Percentiles rank a stretch among this genome's conserved stretches.
These are phyloP conservation scores for Leishmania turanica DNA, from an alignment of 208 protist species.

Conservation along the genomic window DNA sequence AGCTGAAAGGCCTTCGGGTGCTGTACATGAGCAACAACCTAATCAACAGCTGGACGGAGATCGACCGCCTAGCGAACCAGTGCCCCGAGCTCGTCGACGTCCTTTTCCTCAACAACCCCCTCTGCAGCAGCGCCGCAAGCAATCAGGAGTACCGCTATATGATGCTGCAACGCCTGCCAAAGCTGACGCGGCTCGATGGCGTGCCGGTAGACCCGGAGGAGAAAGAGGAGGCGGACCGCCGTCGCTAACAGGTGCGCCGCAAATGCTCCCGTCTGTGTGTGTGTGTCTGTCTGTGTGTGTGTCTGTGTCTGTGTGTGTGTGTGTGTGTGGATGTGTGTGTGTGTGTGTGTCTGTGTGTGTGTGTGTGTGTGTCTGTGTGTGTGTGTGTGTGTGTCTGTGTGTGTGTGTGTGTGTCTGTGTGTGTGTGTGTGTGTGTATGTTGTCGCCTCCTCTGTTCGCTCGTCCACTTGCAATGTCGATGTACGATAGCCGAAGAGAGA, in stretches of 20 bases:
- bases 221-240: slow-evolving; percentile 89
- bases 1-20: slow-evolving; percentile 90
- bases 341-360: background rate
- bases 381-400: background rate
- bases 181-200: slow-evolving; percentile 89
- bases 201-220: slow-evolving; percentile 88
- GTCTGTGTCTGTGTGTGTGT: too few species aligned
- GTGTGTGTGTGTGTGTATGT: background rate
- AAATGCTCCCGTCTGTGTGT: background rate
- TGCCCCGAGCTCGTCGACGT: slow-evolving; percentile 93
- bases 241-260: slow-evolving; percentile 43
- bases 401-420: background rate
- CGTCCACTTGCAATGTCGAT: background rate
- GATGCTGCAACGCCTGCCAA: slow-evolving; percentile 88
- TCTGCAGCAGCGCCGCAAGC: slow-evolving; percentile 73
- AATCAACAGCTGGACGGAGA: slow-evolving; percentile 94
- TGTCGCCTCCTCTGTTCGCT: background rate
- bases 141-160: slow-evolving; percentile 88
- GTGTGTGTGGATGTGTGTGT: background rate
- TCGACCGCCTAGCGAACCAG: slow-evolving; percentile 92
- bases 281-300: background rate
- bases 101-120: slow-evolving; percentile 94
- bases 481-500: background rate
- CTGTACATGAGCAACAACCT: slow-evolving; percentile 97
- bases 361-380: background rate